These are phyloP conservation scores for Tremella yokohamensis DNA, from an alignment of 768 basidiomycete genomes.

Conservation along the genomic window DNA sequence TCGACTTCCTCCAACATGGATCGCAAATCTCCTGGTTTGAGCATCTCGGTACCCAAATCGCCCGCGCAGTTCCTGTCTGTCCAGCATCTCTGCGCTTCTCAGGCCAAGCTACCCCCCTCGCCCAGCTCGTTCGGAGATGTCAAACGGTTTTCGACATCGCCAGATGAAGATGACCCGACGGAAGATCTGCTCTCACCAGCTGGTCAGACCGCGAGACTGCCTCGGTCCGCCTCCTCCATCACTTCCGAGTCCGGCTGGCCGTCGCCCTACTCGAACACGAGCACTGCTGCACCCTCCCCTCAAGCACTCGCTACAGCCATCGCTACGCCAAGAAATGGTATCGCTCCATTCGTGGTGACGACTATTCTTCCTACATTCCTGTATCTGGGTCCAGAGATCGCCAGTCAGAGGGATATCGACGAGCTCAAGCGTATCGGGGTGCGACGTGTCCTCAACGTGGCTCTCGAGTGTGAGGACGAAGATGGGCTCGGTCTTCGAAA, in stretches of 20 bases:
- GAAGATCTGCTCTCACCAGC: neutral
- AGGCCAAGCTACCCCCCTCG: slow-evolving; percentile 36
- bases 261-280: neutral
- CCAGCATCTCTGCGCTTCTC: slow-evolving; percentile 28
- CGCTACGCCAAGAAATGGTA: slow-evolving; percentile 20
- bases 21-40: slow-evolving; percentile 6
- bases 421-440: slow-evolving; percentile 73
- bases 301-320: slow-evolving; percentile 14
- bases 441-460: slow-evolving; percentile 83
- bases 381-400: slow-evolving; percentile 84
- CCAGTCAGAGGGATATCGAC: slow-evolving; percentile 67
- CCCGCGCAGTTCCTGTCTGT: slow-evolving; percentile 11
- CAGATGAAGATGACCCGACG: neutral
- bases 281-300: neutral
- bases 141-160: slow-evolving; percentile 4
- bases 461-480: slow-evolving; percentile 76
- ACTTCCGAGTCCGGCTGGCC: neutral
- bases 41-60: slow-evolving; percentile 1
- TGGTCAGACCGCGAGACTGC: neutral
- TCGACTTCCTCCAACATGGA: neutral
- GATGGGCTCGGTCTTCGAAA: slow-evolving; percentile 65
- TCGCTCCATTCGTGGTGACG: slow-evolving; percentile 67
- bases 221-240: neutral
- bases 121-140: slow-evolving; percentile 35
- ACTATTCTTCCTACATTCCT: slow-evolving; percentile 87